Conservation (phyloP, 192 early-diverging fungal species). For the Mortierella alpina region DNA sequence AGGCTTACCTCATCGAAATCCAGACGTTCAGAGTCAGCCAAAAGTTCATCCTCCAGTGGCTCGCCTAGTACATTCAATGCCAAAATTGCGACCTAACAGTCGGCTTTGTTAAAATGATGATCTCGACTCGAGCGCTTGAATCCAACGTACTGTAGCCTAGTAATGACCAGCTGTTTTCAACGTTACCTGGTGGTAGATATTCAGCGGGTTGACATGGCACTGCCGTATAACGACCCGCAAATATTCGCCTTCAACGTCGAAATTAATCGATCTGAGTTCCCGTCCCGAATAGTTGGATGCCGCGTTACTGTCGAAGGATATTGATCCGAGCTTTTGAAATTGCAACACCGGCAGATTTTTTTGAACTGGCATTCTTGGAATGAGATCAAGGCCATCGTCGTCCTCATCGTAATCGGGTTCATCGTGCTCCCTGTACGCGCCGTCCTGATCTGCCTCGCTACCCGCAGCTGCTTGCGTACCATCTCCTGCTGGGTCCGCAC, state of each 20-base stretch:
- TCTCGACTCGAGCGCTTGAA: background rate
- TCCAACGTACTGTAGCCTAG: background rate
- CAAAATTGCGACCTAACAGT: conserved; percentile 68
- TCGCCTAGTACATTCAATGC: conserved; percentile 73
- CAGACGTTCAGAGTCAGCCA: conserved; percentile 35
- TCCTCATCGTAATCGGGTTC: conserved; percentile 6
- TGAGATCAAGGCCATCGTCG: conserved; percentile 18
- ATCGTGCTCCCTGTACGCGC: conserved; percentile 13
- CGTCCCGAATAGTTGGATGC: conserved; percentile 70
- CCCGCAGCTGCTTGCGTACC: background rate
- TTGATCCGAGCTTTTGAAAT: conserved; percentile 64
- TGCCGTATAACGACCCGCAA: conserved; percentile 75
- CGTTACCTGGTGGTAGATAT: conserved; percentile 80
- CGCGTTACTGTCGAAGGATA: conserved; percentile 73
- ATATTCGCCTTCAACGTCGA: conserved; percentile 75
- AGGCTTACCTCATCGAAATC: conserved; percentile 32
- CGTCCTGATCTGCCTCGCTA: background rate
- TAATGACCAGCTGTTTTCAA: background rate
- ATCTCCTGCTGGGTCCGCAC: conserved; percentile 21
- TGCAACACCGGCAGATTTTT: conserved; percentile 43
- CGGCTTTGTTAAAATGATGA: background rate
- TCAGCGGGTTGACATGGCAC: conserved; percentile 77
- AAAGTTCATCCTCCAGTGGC: conserved; percentile 43
- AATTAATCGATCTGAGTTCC: conserved; percentile 81
- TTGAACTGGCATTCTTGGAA: conserved; percentile 2